phyloP scores from a whole-genome alignment of 225 moss, liverwort and hornwort species.

The Rhytidiadelphus loreus region DNA sequence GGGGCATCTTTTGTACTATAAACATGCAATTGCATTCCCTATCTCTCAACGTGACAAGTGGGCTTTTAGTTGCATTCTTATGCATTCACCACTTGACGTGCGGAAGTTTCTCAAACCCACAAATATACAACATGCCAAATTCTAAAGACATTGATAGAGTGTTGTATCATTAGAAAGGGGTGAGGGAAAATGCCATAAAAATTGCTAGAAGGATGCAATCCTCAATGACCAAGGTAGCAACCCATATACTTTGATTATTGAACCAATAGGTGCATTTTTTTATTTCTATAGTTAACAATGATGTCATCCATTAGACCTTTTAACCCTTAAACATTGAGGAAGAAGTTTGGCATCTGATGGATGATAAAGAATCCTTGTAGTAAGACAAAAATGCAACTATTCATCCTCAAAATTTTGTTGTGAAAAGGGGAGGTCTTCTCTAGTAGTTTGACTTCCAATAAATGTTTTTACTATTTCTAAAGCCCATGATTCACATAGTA shows the following conservation, averaged over 20 bases:
- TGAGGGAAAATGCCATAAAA: rapidly evolving
- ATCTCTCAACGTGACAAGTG: background rate
- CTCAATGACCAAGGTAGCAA: rapidly evolving
- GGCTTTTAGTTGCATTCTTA: too few relatives aligned
- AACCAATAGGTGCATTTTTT: background rate
- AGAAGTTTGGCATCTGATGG: too few relatives aligned
- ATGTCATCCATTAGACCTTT: background rate
- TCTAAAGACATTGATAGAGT: background rate
- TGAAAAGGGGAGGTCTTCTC: too few relatives aligned
- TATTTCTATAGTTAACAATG: background rate
- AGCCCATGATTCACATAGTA: too few relatives aligned
- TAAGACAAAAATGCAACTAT: too few relatives aligned
- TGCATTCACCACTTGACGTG: background rate
- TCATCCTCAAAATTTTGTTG: too few relatives aligned
- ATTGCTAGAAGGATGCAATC: rapidly evolving
- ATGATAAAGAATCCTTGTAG: too few relatives aligned
- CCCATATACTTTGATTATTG: background rate
- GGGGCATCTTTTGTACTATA: background rate
- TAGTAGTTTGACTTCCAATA: too few relatives aligned
- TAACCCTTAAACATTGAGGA: too few relatives aligned
- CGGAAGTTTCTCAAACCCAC: background rate
- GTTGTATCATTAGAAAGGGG: background rate
- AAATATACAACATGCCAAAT: background rate
- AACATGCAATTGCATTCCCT: rapidly evolving
- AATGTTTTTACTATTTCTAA: too few relatives aligned